A percentile compares a stretch with the other conserved stretches of the same genome.
Evolutionary conservation across 1,284 basidiomycete genomes (phyloP).

Genomic region (Stereum hirsutum): DNA sequence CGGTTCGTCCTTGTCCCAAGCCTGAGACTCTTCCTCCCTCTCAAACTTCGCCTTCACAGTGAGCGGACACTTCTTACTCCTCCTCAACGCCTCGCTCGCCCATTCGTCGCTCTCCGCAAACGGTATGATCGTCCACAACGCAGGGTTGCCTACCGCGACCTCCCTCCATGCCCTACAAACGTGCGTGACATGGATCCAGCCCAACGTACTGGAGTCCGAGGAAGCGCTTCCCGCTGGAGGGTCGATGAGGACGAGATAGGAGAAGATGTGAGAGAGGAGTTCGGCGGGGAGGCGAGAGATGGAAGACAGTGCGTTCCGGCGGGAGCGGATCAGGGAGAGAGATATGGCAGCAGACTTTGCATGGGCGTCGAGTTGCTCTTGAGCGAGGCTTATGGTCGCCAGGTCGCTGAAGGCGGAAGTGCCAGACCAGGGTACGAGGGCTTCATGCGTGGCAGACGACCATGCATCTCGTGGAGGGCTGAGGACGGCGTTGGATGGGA

Average conservation of each 20-base stretch:
- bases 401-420: no score
- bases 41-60: no score
- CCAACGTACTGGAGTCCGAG: no score
- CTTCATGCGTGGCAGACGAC: no score
- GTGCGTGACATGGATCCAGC: constrained; percentile 2
- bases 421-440: no score
- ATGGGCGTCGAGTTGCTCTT: no score
- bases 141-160: background rate
- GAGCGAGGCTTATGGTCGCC: no score
- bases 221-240: background rate
- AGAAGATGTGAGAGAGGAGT: background rate
- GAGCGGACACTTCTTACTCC: background rate
- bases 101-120: background rate
- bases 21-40: no score
- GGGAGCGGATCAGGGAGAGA: background rate
- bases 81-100: background rate
- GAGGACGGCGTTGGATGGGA: no score
- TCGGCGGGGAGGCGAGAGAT: background rate
- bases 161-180: background rate
- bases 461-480: no score
- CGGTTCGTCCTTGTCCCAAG: no score
- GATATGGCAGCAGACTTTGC: no score
- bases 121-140: background rate
- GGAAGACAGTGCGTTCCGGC: background rate
- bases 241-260: background rate